Base-by-base conservation (phyloP, 208 protist genomes). In the Leishmania tarentolae region DNA sequence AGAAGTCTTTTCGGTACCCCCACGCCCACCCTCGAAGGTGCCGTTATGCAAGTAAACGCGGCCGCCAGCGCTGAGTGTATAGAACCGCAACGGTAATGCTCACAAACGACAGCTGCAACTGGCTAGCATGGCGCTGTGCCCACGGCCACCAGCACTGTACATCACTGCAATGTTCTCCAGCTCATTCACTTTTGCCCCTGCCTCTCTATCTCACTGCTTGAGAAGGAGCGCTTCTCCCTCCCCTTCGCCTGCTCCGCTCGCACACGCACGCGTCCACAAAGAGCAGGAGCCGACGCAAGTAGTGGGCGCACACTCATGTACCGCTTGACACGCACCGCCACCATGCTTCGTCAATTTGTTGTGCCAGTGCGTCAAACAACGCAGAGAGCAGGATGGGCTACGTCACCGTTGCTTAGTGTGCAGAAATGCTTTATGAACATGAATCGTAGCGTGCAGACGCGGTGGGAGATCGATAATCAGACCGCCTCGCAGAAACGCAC, bases 401-500 rank as follows among this genome's bases (percentile, higher is more conserved):
- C 73, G 8, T 7, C 63, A 31, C 11, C 35, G 15, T 31, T 78
- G 19, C 17, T 87, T 40, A 6, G 40, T 15, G 52, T 59, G 61
- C 87, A 91, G 84, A 76, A 86, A 59, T 87, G 90, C 47, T 86
- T 65, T 46, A 66, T 98, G 57, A 98, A 98, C 85, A 93, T 98
- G 87, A 97, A 96, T 79, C 91, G 92, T 37, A 95, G 91, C 70
- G 89, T 93, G n/a, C 95, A 96, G 82, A 96, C 94, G 31, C 88
- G 91, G 21, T 94, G 89, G 90, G 91, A 96, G 76, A 84, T 92
- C 24, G 93, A 98, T 21, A 92, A 86, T 72, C 88, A 94, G 82
- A 82, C 66, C 0, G 88, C 86, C 42, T 92, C 91, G 31, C 89
- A 97, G 81, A 87, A 91, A 78, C 89, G 93, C 70, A 98, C 95